Conservation (phyloP, 163 green algal genomes). For the Chloromonas sp. region DNA sequence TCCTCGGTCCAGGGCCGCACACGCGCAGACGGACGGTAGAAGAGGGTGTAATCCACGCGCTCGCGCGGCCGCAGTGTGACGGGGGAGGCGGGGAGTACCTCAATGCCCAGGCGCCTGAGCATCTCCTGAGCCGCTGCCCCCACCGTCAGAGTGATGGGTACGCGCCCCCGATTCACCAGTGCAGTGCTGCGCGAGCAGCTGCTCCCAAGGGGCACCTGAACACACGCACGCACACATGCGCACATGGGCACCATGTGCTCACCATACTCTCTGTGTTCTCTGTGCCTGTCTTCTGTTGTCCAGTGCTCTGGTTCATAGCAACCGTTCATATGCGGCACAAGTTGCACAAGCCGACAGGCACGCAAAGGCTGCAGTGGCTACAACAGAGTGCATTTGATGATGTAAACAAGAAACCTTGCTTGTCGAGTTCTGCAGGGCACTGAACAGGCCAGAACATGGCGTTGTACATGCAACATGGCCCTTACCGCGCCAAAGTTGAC, state of each 20-base stretch:
- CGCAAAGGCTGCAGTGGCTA: too few species aligned
- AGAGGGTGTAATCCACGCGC: constrained; percentile 50
- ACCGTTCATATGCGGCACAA: too few species aligned
- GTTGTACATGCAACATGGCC: too few species aligned
- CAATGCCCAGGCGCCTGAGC: constrained; percentile 24
- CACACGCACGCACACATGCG: not conserved
- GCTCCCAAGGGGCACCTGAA: constrained; percentile 19
- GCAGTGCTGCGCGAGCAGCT: constrained; percentile 31
- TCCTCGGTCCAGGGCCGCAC: constrained; percentile 58
- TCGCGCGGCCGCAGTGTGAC: constrained; percentile 50
- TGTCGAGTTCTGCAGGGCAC: too few species aligned
- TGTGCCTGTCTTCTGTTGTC: too few species aligned
- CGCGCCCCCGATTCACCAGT: constrained; percentile 51
- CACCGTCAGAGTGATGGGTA: constrained; percentile 22
- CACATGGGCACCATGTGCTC: too few species aligned
- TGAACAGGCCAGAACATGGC: too few species aligned
- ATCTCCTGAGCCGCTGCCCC: not conserved
- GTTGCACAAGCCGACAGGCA: too few species aligned
- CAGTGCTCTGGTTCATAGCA: too few species aligned
- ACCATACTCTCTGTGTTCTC: too few species aligned
- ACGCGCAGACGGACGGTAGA: constrained; percentile 44
- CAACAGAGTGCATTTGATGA: too few species aligned
- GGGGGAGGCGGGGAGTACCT: constrained; percentile 34
- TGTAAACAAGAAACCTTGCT: too few species aligned
- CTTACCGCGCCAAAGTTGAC: constrained; percentile 55